Evolutionary conservation across 2,329 filamentous ascomycete species (phyloP).

Genomic region (Chaetomiaceae sp.): DNA sequence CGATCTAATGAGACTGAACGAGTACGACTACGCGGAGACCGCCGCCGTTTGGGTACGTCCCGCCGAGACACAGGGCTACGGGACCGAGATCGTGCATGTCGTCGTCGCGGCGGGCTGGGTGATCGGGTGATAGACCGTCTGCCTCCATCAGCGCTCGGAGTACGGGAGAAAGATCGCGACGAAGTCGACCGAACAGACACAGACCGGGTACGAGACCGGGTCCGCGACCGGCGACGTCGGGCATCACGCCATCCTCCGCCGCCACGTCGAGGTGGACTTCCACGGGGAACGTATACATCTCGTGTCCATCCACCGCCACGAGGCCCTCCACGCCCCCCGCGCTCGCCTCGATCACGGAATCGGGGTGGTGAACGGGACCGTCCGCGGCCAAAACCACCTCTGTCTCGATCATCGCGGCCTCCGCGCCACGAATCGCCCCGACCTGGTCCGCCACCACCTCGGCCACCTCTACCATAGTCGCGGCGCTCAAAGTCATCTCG

Average conservation of each 20-base stretch:
- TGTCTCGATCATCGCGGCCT: slow-evolving; percentile 48
- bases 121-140: slow-evolving; percentile 25
- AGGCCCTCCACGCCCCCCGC: slow-evolving; percentile 32
- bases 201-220: slow-evolving; percentile 32
- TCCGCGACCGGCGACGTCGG: slow-evolving; percentile 42
- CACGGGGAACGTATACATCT: slow-evolving; percentile 52
- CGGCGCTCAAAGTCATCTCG: slow-evolving; percentile 67
- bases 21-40: slow-evolving; percentile 34
- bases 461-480: slow-evolving; percentile 52
- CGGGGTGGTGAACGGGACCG: slow-evolving; percentile 47
- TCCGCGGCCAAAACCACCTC: slow-evolving; percentile 43
- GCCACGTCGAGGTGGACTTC: slow-evolving; percentile 35
- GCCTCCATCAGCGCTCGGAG: slow-evolving; percentile 10
- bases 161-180: slow-evolving; percentile 16
- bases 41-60: slow-evolving; percentile 38
- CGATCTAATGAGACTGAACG: slow-evolving; percentile 32
- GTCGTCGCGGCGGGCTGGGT: slow-evolving; percentile 33
- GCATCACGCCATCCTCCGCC: slow-evolving; percentile 37
- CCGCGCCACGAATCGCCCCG: slow-evolving; percentile 52
- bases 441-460: slow-evolving; percentile 22
- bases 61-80: slow-evolving; percentile 26
- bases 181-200: slow-evolving; percentile 11
- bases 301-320: slow-evolving; percentile 30
- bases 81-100: slow-evolving; percentile 31
- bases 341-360: slow-evolving; percentile 40